Base-by-base conservation (phyloP, 352 stramenopile genomes). In the Pilasporangium apinafurcum region DNA sequence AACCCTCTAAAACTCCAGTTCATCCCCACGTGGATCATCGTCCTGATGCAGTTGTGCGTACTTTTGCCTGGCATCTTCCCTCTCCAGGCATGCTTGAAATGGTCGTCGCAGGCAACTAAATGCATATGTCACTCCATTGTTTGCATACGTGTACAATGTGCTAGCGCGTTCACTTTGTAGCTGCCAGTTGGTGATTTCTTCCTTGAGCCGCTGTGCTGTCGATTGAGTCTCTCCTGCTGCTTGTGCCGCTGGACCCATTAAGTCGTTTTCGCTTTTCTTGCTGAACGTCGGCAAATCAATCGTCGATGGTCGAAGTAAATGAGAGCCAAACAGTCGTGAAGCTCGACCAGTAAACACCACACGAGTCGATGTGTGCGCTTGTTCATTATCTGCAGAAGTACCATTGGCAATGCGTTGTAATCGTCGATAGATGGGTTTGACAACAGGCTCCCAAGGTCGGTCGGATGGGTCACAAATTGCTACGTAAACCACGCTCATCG, bases 261-360 rank as follows among this genome's bases (percentile, higher is more conserved):
- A 12, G 5, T 20, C 12, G 5, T 60, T 35, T 2, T 51, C 42
- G 10, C 54, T 62, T 22, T 66, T 52, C 37, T 52, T 67, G 8
- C 29, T 48, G 21, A 60, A 48, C 4, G 58, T 55, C 2, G 52
- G 53, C 26, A 81, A 42, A 22, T 81, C 64, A 18, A 84, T 72
- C 0, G 75, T 87, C 14, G 75, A 87, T 12, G 68, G 59, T 34
- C 62, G 70, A 45, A 88, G 49, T 35, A 88, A 42, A 21, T 82
- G 65, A 8, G 72, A 86, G 5, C 71, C 68, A 46, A 89, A 89
- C 6, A 89, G 56, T 35, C 86, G 85, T 2, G 77, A 89, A 14
- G 77, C 77, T 13, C 77, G 73, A 8, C 74, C 77, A 32, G 53
- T 81, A 27, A 86, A 86, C 12, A 89, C 74, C 2, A 89, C 73